Conservation (phyloP, 495 filamentous ascomycete genomes). For the Rusavskia elegans region DNA sequence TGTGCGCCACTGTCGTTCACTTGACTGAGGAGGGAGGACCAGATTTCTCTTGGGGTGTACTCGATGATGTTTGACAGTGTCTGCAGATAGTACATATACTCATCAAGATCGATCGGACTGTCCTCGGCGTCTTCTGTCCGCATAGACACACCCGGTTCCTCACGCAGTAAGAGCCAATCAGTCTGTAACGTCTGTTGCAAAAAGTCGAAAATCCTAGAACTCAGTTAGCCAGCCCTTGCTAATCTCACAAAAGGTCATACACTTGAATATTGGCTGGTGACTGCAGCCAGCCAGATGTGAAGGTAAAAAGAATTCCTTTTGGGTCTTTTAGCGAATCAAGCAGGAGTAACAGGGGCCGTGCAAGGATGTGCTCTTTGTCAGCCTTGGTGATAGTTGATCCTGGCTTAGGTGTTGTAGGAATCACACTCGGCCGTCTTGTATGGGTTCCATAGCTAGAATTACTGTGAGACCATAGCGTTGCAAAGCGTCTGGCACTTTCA, state of each 20-base stretch:
- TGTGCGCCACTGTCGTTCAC: not conserved
- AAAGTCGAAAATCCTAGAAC: slow-evolving; percentile 26
- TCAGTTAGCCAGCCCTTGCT: too few species aligned
- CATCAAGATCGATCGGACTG: slow-evolving; percentile 46
- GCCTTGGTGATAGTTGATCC: not conserved
- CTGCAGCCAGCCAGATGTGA: slow-evolving; percentile 69
- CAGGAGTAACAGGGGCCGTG: slow-evolving; percentile 66
- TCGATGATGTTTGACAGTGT: slow-evolving; percentile 56
- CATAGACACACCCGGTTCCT: not conserved
- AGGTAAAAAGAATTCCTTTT: slow-evolving; percentile 55
- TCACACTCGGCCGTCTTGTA: slow-evolving; percentile 11
- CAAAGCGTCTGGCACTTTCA: slow-evolving; percentile 47
- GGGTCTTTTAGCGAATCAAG: slow-evolving; percentile 66
- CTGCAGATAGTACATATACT: slow-evolving; percentile 64
- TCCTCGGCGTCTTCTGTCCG: not conserved
- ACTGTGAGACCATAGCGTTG: slow-evolving; percentile 66
- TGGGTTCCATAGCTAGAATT: slow-evolving; percentile 17
- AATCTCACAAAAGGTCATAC: slow-evolving; percentile 18
- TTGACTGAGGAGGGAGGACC: slow-evolving; percentile 39
- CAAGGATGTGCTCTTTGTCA: slow-evolving; percentile 41
- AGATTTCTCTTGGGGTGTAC: slow-evolving; percentile 41
- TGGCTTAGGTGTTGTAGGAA: not conserved
- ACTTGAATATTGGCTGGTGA: slow-evolving; percentile 51
- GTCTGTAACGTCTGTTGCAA: slow-evolving; percentile 11
- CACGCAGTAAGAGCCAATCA: not conserved